Evolutionary conservation across 352 stramenopile species (phyloP), one percentile per base, ranked within the genome.

Genomic region (Pythium diclinum): DNA sequence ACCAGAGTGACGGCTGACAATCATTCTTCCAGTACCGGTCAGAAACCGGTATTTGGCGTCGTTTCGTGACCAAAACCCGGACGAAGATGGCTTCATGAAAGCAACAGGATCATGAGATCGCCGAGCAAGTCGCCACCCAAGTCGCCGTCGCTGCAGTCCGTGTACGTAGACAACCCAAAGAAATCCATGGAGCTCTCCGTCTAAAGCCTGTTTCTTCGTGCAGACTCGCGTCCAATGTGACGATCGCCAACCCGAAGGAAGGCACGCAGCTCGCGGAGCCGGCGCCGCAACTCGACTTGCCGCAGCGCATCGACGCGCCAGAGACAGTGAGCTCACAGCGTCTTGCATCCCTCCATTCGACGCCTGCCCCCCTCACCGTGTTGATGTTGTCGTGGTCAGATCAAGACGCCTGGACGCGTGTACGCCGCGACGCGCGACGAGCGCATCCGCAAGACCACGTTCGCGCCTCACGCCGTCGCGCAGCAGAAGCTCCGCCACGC

Each of bases 191-290:
- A 42, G 32, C 23, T 55, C 23, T n/a, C 21, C 25, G 23, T 32
- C 19, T 44, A 25, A n/a, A 10, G 33, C 17, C 8, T 16, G 16
- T 51, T 46, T 19, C 23, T 25, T 8, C 9, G 5, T 3, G 38
- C 44, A 89, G 78, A 46, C 65, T 81, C 52, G 81, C 71, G 52
- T 73, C 79, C 25, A 89, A 84, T 61, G 79, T 88, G 67, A 88
- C 80, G 56, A 72, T 69, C 13, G 56, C 73, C 13, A 88, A 86
- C 40, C 56, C 70, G 6, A 72, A 71, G 16, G 82, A 94, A 75
- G 84, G 81, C 59, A 92, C 84, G 19, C 84, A 94, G 42, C 69
- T 94, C 6, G 82, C 85, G 16, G 85, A 94, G 70, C 69, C 82
- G 3, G 74, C 79, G 9, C 85, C 85, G 3, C 85, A 94, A 72